phyloP scores from a whole-genome alignment of 2,329 filamentous ascomycete species.

The Calcarisporium arbuscula region DNA sequence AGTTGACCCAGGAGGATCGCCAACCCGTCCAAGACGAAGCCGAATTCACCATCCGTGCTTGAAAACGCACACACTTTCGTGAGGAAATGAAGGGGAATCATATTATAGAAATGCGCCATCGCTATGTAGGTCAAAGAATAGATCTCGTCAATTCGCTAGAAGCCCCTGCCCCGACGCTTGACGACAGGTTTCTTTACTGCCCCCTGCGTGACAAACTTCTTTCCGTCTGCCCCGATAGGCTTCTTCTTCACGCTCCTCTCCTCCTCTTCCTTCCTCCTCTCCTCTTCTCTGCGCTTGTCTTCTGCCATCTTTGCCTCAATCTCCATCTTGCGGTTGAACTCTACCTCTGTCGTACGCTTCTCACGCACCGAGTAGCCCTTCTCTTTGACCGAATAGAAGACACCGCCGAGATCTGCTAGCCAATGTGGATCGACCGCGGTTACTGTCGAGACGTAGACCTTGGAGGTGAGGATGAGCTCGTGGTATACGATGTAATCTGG shows the following conservation, averaged over 20 bases:
- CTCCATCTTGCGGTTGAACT: slow-evolving; percentile 90
- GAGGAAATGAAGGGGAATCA: neutral
- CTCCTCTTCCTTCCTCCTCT: slow-evolving; percentile 44
- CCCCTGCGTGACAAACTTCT: slow-evolving; percentile 56
- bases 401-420: slow-evolving; percentile 91
- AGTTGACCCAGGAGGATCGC: slow-evolving; percentile 64
- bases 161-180: slow-evolving; percentile 50
- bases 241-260: slow-evolving; percentile 36
- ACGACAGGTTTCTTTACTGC: slow-evolving; percentile 55
- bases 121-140: slow-evolving; percentile 1
- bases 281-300: slow-evolving; percentile 66
- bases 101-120: neutral
- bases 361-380: slow-evolving; percentile 89
- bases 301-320: slow-evolving; percentile 88
- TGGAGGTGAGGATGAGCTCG: slow-evolving; percentile 91
- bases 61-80: slow-evolving; percentile 10
- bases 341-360: slow-evolving; percentile 79
- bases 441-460: slow-evolving; percentile 97
- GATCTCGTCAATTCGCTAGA: slow-evolving; percentile 26
- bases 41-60: slow-evolving; percentile 53
- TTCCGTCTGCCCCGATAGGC: slow-evolving; percentile 27
- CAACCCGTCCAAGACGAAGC: slow-evolving; percentile 59
- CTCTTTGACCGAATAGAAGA: slow-evolving; percentile 96
- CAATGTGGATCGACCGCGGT: slow-evolving; percentile 95
- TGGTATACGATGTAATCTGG: slow-evolving; percentile 98